Percentiles rank a stretch among this genome's conserved stretches.
These are phyloP conservation scores for Xylaria arbuscula DNA, from an alignment of 2,329 filamentous ascomycete genomes.

Conservation along the genomic window DNA sequence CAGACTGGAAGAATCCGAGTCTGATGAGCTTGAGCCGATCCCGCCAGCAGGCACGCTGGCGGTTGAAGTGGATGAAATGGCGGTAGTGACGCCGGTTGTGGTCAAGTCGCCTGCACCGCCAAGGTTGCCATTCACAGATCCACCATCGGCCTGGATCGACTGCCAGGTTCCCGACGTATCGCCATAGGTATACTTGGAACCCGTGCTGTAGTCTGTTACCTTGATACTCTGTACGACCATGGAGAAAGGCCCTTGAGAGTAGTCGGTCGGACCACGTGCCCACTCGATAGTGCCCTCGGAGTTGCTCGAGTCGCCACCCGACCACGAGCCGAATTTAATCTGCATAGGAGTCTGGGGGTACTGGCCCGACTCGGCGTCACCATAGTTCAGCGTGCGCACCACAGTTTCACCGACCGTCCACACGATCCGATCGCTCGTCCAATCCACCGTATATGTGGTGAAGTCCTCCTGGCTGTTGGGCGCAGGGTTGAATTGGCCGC, in stretches of 20 bases:
- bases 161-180: constrained; percentile 82
- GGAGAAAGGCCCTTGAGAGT: constrained; percentile 81
- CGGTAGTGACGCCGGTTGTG: constrained; percentile 69
- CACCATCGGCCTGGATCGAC: constrained; percentile 84
- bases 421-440: constrained; percentile 85
- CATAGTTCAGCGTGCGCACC: constrained; percentile 78
- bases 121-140: constrained; percentile 76
- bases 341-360: constrained; percentile 98
- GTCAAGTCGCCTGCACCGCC: constrained; percentile 63
- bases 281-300: constrained; percentile 84
- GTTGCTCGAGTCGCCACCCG: constrained; percentile 87
- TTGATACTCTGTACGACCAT: constrained; percentile 84
- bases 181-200: constrained; percentile 83
- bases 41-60: constrained; percentile 77
- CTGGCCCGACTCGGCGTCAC: constrained; percentile 75
- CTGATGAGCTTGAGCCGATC: constrained; percentile 66
- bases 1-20: constrained; percentile 65
- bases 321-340: constrained; percentile 91
- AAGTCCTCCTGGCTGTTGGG: constrained; percentile 77
- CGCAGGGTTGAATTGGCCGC: constrained; percentile 81
- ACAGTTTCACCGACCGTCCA: constrained; percentile 86
- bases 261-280: constrained; percentile 89
- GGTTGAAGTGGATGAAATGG: constrained; percentile 70
- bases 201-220: constrained; percentile 93
- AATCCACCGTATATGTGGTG: constrained; percentile 91